Conservation (phyloP, 345 rosid genomes). For the Pseudoturritis turrita region DNA sequence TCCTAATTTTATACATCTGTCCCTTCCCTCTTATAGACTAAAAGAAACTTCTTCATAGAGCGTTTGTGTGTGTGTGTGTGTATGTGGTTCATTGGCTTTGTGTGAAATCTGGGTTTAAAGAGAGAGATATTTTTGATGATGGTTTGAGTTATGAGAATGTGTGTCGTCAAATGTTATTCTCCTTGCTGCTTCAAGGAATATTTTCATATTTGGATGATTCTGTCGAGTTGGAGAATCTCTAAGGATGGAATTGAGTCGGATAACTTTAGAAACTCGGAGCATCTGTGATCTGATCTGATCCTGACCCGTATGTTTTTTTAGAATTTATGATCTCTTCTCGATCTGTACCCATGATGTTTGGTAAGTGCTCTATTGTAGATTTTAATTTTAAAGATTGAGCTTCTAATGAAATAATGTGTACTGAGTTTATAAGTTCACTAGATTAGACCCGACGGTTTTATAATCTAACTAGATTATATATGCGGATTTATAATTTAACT, state of each 20-base stretch:
- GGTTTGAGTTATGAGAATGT: constrained; percentile 15
- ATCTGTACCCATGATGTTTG: background rate
- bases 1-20: constrained; percentile 5
- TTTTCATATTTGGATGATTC: background rate
- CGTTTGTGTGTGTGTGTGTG: background rate
- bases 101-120: constrained; percentile 13
- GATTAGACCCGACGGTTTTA: background rate
- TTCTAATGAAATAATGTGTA: background rate
- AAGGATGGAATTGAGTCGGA: background rate
- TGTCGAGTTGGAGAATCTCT: background rate
- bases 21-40: background rate
- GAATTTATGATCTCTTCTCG: background rate
- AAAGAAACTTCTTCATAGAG: background rate
- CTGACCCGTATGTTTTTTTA: too few relatives aligned
- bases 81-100: constrained; percentile 20
- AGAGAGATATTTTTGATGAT: constrained; percentile 8
- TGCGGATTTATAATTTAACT: too few relatives aligned
- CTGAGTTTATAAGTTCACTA: too few relatives aligned
- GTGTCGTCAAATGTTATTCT: background rate
- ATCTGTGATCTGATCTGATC: background rate
- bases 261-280: background rate
- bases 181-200: background rate
- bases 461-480: too few relatives aligned
- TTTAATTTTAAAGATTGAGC: background rate
- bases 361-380: background rate